Evolutionary conservation across 2,329 filamentous ascomycete species (phyloP).

Genomic region (Trichoderma brevicompactum): DNA sequence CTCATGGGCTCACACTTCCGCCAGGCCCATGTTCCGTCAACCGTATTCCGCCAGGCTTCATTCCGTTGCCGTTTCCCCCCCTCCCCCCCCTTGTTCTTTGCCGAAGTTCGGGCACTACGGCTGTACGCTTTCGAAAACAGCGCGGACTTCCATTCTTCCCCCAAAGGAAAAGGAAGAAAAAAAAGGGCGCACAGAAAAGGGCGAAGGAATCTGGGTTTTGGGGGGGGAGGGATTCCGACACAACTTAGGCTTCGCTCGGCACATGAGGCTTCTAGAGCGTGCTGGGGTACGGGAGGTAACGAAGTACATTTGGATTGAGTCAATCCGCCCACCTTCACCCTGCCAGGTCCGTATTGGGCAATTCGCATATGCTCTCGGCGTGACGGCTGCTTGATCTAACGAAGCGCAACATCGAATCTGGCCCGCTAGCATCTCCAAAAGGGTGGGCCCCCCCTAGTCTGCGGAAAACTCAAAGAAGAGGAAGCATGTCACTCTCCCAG

Average conservation of each 20-base stretch:
- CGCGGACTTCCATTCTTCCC: too few species aligned
- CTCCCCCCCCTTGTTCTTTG: not conserved
- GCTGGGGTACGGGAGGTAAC: not conserved
- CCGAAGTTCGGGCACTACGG: not conserved
- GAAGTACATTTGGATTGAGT: not conserved
- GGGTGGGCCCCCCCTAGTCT: not conserved
- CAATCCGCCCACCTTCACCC: not conserved
- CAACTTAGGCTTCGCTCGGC: not conserved
- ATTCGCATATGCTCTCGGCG: constrained; percentile 20
- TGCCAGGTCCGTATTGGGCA: constrained; percentile 5
- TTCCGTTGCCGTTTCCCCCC: not conserved
- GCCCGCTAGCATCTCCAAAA: constrained; percentile 10
- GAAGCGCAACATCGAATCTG: constrained; percentile 23
- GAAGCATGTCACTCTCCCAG: not conserved
- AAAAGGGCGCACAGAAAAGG: too few species aligned
- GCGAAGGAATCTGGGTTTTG: not conserved
- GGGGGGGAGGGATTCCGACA: not conserved
- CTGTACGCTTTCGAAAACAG: not conserved
- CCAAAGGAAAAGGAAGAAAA: not conserved
- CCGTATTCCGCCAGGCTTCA: not conserved
- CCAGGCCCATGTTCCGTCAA: not conserved
- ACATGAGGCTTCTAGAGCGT: not conserved
- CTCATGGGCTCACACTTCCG: not conserved
- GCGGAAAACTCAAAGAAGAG: not conserved
- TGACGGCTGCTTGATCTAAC: constrained; percentile 14